Base-by-base conservation (phyloP, 1,284 basidiomycete species). In the Cerioporus squamosus region DNA sequence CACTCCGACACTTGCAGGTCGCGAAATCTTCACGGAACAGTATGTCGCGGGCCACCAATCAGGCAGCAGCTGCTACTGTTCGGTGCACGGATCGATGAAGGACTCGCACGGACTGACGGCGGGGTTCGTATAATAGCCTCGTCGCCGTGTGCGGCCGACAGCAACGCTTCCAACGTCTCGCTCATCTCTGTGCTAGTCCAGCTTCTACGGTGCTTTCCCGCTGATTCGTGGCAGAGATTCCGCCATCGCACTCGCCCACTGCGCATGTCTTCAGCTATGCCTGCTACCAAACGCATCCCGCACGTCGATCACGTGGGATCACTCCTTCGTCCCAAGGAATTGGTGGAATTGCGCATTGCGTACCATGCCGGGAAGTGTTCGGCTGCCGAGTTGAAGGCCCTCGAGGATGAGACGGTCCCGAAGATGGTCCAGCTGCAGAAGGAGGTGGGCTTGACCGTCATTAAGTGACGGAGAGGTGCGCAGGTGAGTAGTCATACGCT, bases 401-500 rank as follows among this genome's bases (percentile, higher is more conserved):
- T 81, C 56, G 70, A 74, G 40, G 66, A 75, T 53, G 62, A 52
- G 42, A 60, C 60, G 5, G 65, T 72, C 26, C 65, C 68, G 9
- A 57, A 56, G 31, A 72, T 80, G 53, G 78, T 83, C 44, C 63
- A 74, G 53, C 62, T 79, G 49, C 78, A 82, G 66, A 70, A 75
- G 36, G 66, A 74, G 8, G 61, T 73, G 12, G 77, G 78, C 9
- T 64, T 83, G n/a, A 70, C 74, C 55, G 72, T 74, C 22, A 73
- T n/a, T 82, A 59, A 79, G 78, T n/a, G 81, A 83, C 65, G 82
- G 81, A 10, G 81, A 83, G 64, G 78, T 77, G 44, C 64, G 68
- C 20, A 68, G 73, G 73, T 70, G 47, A 45, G 61, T 36, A 3
- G 22, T 44, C 10, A 45, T 9, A 29, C 12, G 3, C 18, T 29